phyloP scores from a whole-genome alignment of 2,329 filamentous ascomycete genomes.

The Fusarium hainanense region DNA sequence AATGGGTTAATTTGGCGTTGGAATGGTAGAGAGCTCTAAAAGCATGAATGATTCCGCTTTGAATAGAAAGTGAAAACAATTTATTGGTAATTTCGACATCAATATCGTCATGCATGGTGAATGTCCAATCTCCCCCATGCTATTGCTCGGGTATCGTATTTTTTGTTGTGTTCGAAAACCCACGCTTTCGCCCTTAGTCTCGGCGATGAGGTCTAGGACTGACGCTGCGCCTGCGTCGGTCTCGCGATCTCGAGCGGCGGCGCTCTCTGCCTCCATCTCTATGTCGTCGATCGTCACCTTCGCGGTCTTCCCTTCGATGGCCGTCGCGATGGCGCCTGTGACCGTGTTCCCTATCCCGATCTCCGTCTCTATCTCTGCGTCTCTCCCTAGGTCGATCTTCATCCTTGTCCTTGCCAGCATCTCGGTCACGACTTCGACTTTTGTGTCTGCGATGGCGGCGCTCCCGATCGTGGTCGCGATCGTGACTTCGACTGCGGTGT shows the following conservation, averaged over 20 bases:
- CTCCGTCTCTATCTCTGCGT: slow-evolving; percentile 8
- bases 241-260: slow-evolving; percentile 38
- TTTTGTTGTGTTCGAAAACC: not conserved
- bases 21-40: slow-evolving; percentile 8
- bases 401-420: slow-evolving; percentile 31
- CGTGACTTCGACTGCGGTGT: slow-evolving; percentile 53
- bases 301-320: slow-evolving; percentile 13
- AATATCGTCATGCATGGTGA: not conserved
- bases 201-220: slow-evolving; percentile 27
- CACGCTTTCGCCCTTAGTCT: slow-evolving; percentile 7
- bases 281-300: slow-evolving; percentile 30
- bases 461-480: slow-evolving; percentile 46
- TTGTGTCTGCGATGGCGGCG: slow-evolving; percentile 49
- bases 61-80: not conserved
- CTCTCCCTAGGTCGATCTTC: slow-evolving; percentile 24
- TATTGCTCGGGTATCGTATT: slow-evolving; percentile 27
- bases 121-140: not conserved
- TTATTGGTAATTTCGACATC: slow-evolving; percentile 8
- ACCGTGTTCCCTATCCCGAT: slow-evolving; percentile 18
- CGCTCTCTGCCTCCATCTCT: slow-evolving; percentile 40
- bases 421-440: slow-evolving; percentile 49
- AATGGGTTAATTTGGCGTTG: slow-evolving; percentile 30
- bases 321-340: slow-evolving; percentile 29
- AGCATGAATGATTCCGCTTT: slow-evolving; percentile 3
- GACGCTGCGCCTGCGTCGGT: slow-evolving; percentile 29